Base-by-base conservation (phyloP, 1,284 basidiomycete genomes). In the Hemileia vastatrix region DNA sequence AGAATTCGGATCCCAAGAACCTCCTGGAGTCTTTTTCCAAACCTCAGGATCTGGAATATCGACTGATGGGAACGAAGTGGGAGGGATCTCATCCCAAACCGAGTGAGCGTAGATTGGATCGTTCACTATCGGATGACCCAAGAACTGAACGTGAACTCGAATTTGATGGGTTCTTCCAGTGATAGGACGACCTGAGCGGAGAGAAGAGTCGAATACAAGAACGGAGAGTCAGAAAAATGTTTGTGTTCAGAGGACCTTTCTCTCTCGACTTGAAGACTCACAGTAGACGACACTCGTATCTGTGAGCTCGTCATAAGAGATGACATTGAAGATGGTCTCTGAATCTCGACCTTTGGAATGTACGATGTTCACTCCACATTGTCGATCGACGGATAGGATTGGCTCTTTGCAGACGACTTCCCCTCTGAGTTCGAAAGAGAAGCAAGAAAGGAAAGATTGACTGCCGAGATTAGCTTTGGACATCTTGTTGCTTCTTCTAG, bases 351-450 rank as follows among this genome's bases (percentile, higher is more conserved):
- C 93, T 67, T 93, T 85, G 0, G 90, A 89, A 73, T 94, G 90
- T 23, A 97, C 89, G 54, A 96, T 87, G 68, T 94, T 95, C 52
- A 96, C 77, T 3, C 93, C 93, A 85, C 92, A 92, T 74, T 96
- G 93, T 54, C 93, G 81, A 77, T 98, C 95, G 2, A 97, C 85
- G 0, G 90, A 91, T 58, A 99, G 77, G 13, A 99, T 79, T 1
- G 92, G 90, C 72, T 94, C 81, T 68, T 92, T 88, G 68, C 92
- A 93, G 0, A 82, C 77, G 24, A 91, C 78, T 72, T 91, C 86
- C 58, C 82, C 86, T 36, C 89, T 91, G 58, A 11, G 40, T 18
- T 18, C 13, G 45, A 21, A 64, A 53, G 32, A n/a, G n/a, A n/a
- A n/a, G n/a, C n/a, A n/a, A n/a, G n/a, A n/a, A n/a, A n/a, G n/a